Percentiles rank a stretch among this genome's conserved stretches.
Evolutionary conservation across 257 asterid genomes (phyloP).

Genomic region (Linaria vulgaris): DNA sequence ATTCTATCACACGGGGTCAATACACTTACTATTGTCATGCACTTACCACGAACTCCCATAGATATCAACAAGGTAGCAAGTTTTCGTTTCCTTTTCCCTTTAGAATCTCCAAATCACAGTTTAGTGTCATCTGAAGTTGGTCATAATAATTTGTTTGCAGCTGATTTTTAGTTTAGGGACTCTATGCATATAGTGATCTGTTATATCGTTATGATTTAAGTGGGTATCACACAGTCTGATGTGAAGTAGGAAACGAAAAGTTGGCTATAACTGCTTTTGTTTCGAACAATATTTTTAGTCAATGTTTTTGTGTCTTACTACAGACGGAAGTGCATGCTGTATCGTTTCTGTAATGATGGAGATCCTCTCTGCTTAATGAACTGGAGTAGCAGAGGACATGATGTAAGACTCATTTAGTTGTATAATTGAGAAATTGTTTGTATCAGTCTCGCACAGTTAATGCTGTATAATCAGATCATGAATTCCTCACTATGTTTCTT

Average conservation of each 20-base stretch:
- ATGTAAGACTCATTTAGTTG: slow-evolving; percentile 23
- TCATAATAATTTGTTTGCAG: not conserved
- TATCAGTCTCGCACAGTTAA: slow-evolving; percentile 21
- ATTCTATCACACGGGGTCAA: not conserved
- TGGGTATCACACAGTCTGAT: not conserved
- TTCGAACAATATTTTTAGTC: not conserved
- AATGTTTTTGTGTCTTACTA: slow-evolving; percentile 21
- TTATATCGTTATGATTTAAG: not conserved
- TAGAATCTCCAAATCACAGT: not conserved
- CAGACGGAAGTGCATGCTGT: slow-evolving; percentile 28
- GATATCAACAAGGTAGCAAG: not conserved
- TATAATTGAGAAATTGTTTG: slow-evolving; percentile 27
- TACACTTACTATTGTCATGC: not conserved
- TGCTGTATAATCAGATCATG: not conserved
- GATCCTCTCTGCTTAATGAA: slow-evolving; percentile 22
- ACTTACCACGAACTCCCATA: not conserved
- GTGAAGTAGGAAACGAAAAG: no score
- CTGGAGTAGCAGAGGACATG: slow-evolving; percentile 23
- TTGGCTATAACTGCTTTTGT: not conserved
- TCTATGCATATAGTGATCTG: not conserved
- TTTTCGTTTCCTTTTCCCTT: not conserved
- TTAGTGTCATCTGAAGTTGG: not conserved
- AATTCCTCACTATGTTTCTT: not conserved
- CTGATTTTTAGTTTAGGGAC: not conserved
- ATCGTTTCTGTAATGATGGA: slow-evolving; percentile 28